phyloP scores from a whole-genome alignment of 257 asterid genomes.

The Solanum ahanhuiri region DNA sequence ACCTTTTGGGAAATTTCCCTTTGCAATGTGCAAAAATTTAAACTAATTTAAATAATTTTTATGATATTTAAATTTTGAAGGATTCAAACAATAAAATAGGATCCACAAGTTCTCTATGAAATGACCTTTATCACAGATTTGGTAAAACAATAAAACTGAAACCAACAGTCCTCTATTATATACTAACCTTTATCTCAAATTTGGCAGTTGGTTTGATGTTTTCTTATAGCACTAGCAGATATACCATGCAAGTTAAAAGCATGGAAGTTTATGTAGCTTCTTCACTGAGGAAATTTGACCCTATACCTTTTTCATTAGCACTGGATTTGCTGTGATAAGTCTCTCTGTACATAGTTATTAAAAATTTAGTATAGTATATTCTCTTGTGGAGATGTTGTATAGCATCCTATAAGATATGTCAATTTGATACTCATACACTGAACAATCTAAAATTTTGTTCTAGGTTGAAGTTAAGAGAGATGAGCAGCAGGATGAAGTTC shows the following conservation, averaged over 20 bases:
- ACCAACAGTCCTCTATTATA: not conserved
- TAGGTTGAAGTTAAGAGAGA: slow-evolving; percentile 88
- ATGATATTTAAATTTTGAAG: not conserved
- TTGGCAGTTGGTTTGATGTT: not conserved
- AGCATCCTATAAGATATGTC: not conserved
- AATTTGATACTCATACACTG: not conserved
- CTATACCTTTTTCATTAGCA: not conserved
- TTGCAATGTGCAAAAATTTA: not conserved
- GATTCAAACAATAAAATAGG: not conserved
- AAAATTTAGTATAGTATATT: not conserved
- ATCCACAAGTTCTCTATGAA: not conserved
- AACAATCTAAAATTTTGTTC: slow-evolving; percentile 5
- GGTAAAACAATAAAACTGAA: not conserved
- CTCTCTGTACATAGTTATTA: not conserved
- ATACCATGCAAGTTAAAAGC: not conserved
- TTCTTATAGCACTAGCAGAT: not conserved
- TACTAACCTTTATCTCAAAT: not conserved
- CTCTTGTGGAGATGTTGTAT: not conserved
- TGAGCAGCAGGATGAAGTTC: slow-evolving; percentile 57
- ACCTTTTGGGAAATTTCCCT: not conserved
- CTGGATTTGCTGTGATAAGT: not conserved
- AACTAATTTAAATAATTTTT: not conserved
- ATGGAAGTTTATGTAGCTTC: not conserved
- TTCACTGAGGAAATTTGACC: not conserved
- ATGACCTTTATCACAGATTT: not conserved